Base-by-base conservation (phyloP, 495 filamentous ascomycete species). In the Hypoxylon fragiforme region DNA sequence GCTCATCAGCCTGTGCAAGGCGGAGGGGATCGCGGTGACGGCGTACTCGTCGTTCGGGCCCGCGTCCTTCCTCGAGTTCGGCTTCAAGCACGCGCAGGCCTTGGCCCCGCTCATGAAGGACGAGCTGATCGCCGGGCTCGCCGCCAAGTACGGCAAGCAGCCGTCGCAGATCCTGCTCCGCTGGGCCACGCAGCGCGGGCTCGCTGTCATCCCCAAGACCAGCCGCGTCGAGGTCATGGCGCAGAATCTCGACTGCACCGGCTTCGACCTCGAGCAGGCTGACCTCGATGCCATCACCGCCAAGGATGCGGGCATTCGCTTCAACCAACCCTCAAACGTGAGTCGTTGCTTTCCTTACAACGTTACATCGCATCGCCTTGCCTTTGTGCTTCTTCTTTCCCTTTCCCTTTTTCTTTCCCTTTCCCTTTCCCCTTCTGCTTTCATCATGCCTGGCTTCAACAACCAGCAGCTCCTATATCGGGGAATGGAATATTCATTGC, bases 31-130 rank as follows among this genome's bases (percentile, higher is more conserved):
- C 56, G 78, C 82, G 41, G 80, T 97, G 31, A 96, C 91, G 3
- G 92, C 87, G 20, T 97, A 96, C 79, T 92, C 88, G 8, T 91
- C 88, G 15, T 96, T 97, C 64, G 92, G 92, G 30, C 91, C 92
- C 8, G 77, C 84, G 63, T 85, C 80, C 54, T 97, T 95, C 82
- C 55, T 87, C 30, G 91, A 95, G 77, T 79, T 95, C 61, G 77
- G 87, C 46, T 85, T 90, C 76, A 69, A 86, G 71, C 77, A 85
- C 55, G 91, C 91, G 11, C 70, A 80, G 60, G 79, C 85, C 65
- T 78, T 83, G 35, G 78, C 81, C 1, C 70, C 81, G 14, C 77
- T 95, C 35, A 85, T 96, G 56, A 85, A 94, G 63, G 79, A 91
- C 68, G 66, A 73, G 3, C 64, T 73, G 47, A 77, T 96, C 68